phyloP scores from a whole-genome alignment of 2,329 filamentous ascomycete species.

The Thelonectria discophora region DNA sequence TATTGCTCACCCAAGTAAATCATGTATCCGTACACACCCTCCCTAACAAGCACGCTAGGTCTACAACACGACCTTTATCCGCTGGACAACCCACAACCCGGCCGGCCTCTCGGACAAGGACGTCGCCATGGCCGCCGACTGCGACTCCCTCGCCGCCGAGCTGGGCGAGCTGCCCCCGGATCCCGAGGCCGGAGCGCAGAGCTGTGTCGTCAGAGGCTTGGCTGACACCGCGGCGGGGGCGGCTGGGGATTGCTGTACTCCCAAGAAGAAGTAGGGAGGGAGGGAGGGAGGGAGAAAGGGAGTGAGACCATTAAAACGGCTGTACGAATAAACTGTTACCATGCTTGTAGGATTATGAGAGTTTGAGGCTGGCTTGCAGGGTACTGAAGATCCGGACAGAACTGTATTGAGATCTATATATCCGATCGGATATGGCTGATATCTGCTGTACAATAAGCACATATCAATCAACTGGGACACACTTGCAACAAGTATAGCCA shows the following conservation, averaged over 20 bases:
- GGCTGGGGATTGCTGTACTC: slow-evolving; percentile 64
- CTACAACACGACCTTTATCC: slow-evolving; percentile 74
- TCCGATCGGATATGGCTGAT: not conserved
- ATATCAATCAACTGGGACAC: too few relatives aligned
- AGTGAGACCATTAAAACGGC: not conserved
- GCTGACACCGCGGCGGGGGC: slow-evolving; percentile 56
- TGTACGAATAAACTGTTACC: not conserved
- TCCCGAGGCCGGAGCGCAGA: slow-evolving; percentile 36
- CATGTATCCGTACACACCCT: not conserved
- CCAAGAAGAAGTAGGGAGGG: slow-evolving; percentile 48
- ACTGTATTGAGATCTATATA: too few relatives aligned
- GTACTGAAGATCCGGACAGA: not conserved
- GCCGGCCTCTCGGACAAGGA: slow-evolving; percentile 72
- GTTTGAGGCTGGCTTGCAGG: not conserved
- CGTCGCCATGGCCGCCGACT: slow-evolving; percentile 67
- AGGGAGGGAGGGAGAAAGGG: slow-evolving; percentile 5
- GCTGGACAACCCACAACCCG: slow-evolving; percentile 78
- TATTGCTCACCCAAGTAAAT: not conserved
- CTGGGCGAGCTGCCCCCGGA: slow-evolving; percentile 62
- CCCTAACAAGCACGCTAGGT: slow-evolving; percentile 55
- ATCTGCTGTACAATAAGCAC: not conserved
- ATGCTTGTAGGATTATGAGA: not conserved
- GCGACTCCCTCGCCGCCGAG: slow-evolving; percentile 65
- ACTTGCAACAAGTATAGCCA: too few relatives aligned
- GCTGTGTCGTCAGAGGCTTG: slow-evolving; percentile 53